These are phyloP conservation scores for Paecilomyces sp. DNA, from an alignment of 2,329 filamentous ascomycete genomes.

Conservation along the genomic window DNA sequence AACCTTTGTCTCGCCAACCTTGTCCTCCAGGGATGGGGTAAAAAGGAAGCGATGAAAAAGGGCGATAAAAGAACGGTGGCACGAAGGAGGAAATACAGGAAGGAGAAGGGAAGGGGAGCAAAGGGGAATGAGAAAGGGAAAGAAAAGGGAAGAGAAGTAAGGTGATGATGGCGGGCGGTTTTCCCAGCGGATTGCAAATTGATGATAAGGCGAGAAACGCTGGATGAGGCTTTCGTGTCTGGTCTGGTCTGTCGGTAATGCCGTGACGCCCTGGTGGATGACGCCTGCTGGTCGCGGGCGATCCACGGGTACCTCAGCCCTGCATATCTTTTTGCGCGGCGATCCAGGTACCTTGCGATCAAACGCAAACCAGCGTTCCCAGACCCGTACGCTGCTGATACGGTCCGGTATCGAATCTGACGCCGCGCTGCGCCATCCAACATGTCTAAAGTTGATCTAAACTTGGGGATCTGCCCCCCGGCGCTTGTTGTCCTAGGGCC, in stretches of 20 bases:
- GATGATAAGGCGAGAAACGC: slow-evolving; percentile 4
- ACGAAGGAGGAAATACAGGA: slow-evolving; percentile 8
- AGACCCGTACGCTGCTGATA: neutral
- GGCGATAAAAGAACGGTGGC: slow-evolving; percentile 11
- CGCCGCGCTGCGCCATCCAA: slow-evolving; percentile 8
- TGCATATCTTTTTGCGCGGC: neutral
- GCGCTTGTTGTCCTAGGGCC: neutral
- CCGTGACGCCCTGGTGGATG: neutral
- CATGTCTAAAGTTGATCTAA: slow-evolving; percentile 1
- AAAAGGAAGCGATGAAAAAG: slow-evolving; percentile 12
- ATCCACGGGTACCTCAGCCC: neutral
- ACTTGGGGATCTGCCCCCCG: neutral
- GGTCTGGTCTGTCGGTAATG: neutral
- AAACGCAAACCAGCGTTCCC: neutral
- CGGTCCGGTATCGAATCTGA: neutral
- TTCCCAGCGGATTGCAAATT: neutral
- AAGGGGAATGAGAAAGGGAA: slow-evolving; percentile 14
- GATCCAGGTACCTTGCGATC: neutral
- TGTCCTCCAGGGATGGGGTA: neutral
- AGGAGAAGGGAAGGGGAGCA: slow-evolving; percentile 6
- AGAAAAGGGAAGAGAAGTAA: slow-evolving; percentile 6
- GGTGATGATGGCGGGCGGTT: slow-evolving; percentile 3
- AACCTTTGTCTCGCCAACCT: slow-evolving; percentile 6
- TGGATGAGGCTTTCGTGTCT: slow-evolving; percentile 16
- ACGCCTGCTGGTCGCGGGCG: neutral